Conservation (phyloP, 1,139 yeast genomes). For the Pneumocystis murina region DNA sequence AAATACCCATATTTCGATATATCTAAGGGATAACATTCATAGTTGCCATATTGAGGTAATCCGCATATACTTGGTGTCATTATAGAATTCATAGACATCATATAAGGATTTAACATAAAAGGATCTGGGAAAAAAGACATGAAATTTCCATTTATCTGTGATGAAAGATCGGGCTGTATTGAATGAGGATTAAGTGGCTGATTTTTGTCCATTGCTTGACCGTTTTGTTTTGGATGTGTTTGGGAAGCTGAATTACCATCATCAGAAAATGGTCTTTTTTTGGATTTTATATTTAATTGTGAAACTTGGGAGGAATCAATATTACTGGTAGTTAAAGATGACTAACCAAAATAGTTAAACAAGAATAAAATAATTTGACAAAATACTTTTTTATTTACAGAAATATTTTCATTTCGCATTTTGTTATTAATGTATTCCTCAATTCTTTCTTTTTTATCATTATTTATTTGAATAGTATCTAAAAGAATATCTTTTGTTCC, state of each 20-base stretch:
- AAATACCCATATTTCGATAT: slow-evolving; percentile 3
- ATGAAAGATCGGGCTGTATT: neutral
- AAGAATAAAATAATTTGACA: slow-evolving; percentile 1
- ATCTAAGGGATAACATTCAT: slow-evolving; percentile 2
- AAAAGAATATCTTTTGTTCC: slow-evolving; percentile 55
- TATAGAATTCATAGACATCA: slow-evolving; percentile 12
- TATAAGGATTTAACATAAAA: slow-evolving; percentile 10
- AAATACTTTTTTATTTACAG: slow-evolving; percentile 2
- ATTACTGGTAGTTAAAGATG: neutral
- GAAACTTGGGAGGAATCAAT: neutral
- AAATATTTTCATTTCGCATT: slow-evolving; percentile 16
- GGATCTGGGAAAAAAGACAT: neutral
- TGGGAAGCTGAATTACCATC: slow-evolving; percentile 1
- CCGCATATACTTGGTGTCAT: slow-evolving; percentile 12
- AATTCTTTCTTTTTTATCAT: slow-evolving; percentile 41
- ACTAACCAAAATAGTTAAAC: neutral
- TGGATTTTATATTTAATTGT: slow-evolving; percentile 3
- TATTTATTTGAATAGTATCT: slow-evolving; percentile 53
- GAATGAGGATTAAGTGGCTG: slow-evolving; percentile 1
- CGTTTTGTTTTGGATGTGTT: neutral
- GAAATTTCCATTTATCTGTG: neutral
- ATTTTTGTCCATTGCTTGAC: neutral
- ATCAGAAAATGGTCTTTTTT: slow-evolving; percentile 4
- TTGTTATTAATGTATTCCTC: slow-evolving; percentile 37
- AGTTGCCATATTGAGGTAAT: slow-evolving; percentile 3